These are phyloP conservation scores for Marchantia polymorpha DNA, from an alignment of 225 moss, liverwort and hornwort genomes.

Conservation along the genomic window DNA sequence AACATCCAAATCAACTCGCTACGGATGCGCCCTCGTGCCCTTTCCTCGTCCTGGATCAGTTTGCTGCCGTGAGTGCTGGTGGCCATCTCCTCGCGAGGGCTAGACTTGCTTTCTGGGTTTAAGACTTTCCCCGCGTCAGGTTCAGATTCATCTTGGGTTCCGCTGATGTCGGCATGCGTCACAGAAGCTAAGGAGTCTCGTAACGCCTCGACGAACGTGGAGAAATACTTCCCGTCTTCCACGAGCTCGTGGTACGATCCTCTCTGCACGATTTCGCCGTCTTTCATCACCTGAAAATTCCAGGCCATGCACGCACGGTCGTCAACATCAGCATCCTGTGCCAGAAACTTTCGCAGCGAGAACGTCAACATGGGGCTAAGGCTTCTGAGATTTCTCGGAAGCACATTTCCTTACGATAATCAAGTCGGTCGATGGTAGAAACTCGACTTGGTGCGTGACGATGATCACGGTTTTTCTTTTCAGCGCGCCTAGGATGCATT, in stretches of 20 bases:
- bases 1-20: slow-evolving; percentile 56
- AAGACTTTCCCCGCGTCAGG: not conserved
- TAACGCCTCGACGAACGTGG: slow-evolving; percentile 65
- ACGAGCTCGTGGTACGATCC: slow-evolving; percentile 75
- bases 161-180: slow-evolving; percentile 20
- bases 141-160: not conserved
- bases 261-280: slow-evolving; percentile 68
- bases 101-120: not conserved
- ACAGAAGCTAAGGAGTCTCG: slow-evolving; percentile 67
- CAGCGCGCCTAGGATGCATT: slow-evolving; percentile 69
- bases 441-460: slow-evolving; percentile 91
- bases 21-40: slow-evolving; percentile 58
- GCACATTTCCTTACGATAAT: slow-evolving; percentile 65
- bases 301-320: slow-evolving; percentile 12
- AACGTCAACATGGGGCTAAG: not conserved
- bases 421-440: slow-evolving; percentile 70
- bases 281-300: slow-evolving; percentile 59
- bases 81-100: slow-evolving; percentile 17
- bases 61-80: slow-evolving; percentile 26
- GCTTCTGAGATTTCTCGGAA: not conserved
- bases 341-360: not conserved
- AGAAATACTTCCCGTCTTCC: slow-evolving; percentile 70
- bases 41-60: slow-evolving; percentile 67
- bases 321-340: too few species aligned
- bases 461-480: slow-evolving; percentile 73